Conservation (phyloP, 129 eudicot species). For the Pseudognaphalium luteoalbum region DNA sequence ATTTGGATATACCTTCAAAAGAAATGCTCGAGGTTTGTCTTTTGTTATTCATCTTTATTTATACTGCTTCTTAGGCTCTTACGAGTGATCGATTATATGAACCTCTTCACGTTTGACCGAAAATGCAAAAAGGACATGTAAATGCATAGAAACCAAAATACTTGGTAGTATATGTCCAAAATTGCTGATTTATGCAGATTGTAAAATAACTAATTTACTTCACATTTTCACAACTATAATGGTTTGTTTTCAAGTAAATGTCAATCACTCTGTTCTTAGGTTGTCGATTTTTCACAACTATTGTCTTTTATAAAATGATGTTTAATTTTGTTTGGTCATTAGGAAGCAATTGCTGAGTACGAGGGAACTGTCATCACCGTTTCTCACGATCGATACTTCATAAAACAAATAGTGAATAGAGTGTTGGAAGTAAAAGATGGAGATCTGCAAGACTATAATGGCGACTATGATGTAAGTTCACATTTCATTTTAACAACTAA, state of each 20-base stretch:
- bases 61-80: not conserved
- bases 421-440: constrained; percentile 92
- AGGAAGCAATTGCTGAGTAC: constrained; percentile 96
- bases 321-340: constrained; percentile 14
- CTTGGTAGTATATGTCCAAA: not conserved
- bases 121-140: not conserved
- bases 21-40: constrained; percentile 36
- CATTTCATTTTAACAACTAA: constrained; percentile 14
- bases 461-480: constrained; percentile 87
- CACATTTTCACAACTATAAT: not conserved
- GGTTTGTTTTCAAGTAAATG: constrained; percentile 4
- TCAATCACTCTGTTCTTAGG: not conserved
- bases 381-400: constrained; percentile 94
- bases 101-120: not conserved
- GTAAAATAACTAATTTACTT: not conserved
- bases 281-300: not conserved
- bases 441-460: constrained; percentile 65
- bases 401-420: constrained; percentile 66
- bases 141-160: not conserved
- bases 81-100: not conserved
- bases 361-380: constrained; percentile 90
- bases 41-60: not conserved
- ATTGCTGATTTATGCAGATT: not conserved
- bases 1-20: constrained; percentile 83
- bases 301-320: constrained; percentile 17